A percentile compares a stretch with the other conserved stretches of the same genome.
Conservation (phyloP, 306 rosid genomes). For the Luffa acutangula region DNA sequence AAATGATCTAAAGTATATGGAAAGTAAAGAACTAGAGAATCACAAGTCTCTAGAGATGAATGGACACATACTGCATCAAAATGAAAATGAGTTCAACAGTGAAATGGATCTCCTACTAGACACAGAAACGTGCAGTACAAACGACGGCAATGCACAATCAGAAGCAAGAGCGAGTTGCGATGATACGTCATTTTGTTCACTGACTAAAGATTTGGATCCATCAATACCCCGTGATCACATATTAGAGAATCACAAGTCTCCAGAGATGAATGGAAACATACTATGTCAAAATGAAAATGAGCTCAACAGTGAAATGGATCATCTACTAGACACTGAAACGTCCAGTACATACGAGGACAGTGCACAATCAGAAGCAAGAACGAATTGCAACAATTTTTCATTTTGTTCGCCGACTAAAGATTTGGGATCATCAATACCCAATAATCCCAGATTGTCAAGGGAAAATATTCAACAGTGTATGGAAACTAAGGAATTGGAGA, state of each 20-base stretch:
- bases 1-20: slow-evolving; percentile 14
- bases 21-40: slow-evolving; percentile 16
- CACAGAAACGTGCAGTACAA: slow-evolving; percentile 1
- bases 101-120: slow-evolving; percentile 17
- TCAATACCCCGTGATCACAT: slow-evolving; percentile 16
- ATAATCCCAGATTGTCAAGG: slow-evolving; percentile 13
- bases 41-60: slow-evolving; percentile 15
- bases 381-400: slow-evolving; percentile 14
- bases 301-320: slow-evolving; percentile 14
- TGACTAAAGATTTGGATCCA: slow-evolving; percentile 12
- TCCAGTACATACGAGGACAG: slow-evolving; percentile 15
- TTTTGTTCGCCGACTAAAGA: slow-evolving; percentile 20
- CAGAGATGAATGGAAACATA: slow-evolving; percentile 24
- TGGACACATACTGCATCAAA: slow-evolving; percentile 12
- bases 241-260: slow-evolving; percentile 11
- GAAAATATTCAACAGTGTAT: slow-evolving; percentile 10
- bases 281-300: slow-evolving; percentile 11
- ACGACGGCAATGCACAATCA: slow-evolving; percentile 19
- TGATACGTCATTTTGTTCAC: slow-evolving; percentile 19
- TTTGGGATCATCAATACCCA: slow-evolving; percentile 14
- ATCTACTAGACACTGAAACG: slow-evolving; percentile 10
- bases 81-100: slow-evolving; percentile 14
- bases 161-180: slow-evolving; percentile 12
- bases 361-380: slow-evolving; percentile 14
- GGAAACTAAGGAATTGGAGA: slow-evolving; percentile 19